Evolutionary conservation across 2,329 filamentous ascomycete species (phyloP).

Genomic region (Fusarium hostae): DNA sequence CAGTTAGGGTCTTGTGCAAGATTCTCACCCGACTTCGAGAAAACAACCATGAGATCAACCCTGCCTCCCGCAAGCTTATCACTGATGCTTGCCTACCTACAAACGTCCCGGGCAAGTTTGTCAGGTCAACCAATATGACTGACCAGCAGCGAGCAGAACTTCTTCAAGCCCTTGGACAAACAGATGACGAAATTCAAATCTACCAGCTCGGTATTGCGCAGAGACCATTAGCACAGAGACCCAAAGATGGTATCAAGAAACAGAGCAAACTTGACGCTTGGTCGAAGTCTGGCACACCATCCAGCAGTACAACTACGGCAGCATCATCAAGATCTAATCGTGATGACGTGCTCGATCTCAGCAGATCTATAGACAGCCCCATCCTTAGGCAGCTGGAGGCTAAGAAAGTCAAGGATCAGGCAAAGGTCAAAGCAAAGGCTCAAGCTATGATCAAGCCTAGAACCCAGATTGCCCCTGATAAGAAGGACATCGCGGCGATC

Average conservation of each 20-base stretch:
- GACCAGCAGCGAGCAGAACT: conserved; percentile 88
- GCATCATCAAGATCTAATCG: conserved; percentile 53
- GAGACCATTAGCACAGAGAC: conserved; percentile 35
- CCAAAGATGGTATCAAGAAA: conserved; percentile 58
- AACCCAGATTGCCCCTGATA: conserved; percentile 47
- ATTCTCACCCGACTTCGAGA: conserved; percentile 84
- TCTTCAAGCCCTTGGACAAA: conserved; percentile 69
- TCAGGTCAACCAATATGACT: conserved; percentile 81
- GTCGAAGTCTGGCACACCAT: conserved; percentile 61
- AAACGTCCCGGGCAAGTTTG: conserved; percentile 62
- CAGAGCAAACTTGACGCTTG: conserved; percentile 71
- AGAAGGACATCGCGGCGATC: conserved; percentile 59
- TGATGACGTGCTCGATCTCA: conserved; percentile 60
- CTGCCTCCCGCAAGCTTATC: conserved; percentile 69
- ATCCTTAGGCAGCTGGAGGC: conserved; percentile 60
- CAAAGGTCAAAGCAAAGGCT: conserved; percentile 46
- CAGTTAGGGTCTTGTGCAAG: conserved; percentile 85
- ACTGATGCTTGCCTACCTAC: conserved; percentile 72
- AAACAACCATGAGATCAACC: conserved; percentile 76
- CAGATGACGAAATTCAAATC: conserved; percentile 65
- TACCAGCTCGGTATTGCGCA: conserved; percentile 53
- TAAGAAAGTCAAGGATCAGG: conserved; percentile 47
- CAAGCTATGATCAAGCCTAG: conserved; percentile 46
- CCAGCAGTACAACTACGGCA: conserved; percentile 33
- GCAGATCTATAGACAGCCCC: conserved; percentile 59